Conservation (phyloP, 2,329 filamentous ascomycete genomes). For the Claviceps humidiphila region DNA sequence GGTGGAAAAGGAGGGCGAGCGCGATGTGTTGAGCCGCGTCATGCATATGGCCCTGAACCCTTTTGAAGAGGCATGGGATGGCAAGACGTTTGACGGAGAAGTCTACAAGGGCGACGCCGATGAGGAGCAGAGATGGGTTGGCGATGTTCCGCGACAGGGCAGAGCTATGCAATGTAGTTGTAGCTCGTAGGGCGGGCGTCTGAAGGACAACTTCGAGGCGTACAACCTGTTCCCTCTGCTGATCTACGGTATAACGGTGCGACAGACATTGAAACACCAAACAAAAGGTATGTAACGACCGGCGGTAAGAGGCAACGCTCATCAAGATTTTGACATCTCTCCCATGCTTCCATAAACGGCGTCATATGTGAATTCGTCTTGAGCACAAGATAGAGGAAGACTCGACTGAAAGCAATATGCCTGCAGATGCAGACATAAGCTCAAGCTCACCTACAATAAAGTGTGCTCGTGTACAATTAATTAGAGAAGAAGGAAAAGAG, state of each 20-base stretch:
- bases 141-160: slow-evolving; percentile 67
- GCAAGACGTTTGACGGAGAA: slow-evolving; percentile 31
- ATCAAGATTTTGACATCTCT: slow-evolving; percentile 41
- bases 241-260: no score
- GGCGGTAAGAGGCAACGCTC: slow-evolving; percentile 60
- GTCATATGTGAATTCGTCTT: slow-evolving; percentile 38
- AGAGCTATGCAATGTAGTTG: slow-evolving; percentile 90
- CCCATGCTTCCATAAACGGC: slow-evolving; percentile 61
- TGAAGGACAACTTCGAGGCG: not conserved
- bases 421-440: slow-evolving; percentile 24
- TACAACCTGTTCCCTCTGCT: not conserved
- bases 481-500: slow-evolving; percentile 29
- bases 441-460: slow-evolving; percentile 63
- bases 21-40: slow-evolving; percentile 61
- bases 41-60: slow-evolving; percentile 77
- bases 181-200: slow-evolving; percentile 50
- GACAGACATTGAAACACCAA: not conserved
- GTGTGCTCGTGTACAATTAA: slow-evolving; percentile 53
- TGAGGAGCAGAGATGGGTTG: slow-evolving; percentile 72
- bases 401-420: slow-evolving; percentile 38
- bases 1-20: slow-evolving; percentile 73
- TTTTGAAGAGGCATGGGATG: slow-evolving; percentile 66
- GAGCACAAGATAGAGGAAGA: slow-evolving; percentile 63
- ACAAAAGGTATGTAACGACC: slow-evolving; percentile 43
- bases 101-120: slow-evolving; percentile 45